Base-by-base conservation (phyloP, 2,329 filamentous ascomycete species). In the Trichoderma brevicompactum region DNA sequence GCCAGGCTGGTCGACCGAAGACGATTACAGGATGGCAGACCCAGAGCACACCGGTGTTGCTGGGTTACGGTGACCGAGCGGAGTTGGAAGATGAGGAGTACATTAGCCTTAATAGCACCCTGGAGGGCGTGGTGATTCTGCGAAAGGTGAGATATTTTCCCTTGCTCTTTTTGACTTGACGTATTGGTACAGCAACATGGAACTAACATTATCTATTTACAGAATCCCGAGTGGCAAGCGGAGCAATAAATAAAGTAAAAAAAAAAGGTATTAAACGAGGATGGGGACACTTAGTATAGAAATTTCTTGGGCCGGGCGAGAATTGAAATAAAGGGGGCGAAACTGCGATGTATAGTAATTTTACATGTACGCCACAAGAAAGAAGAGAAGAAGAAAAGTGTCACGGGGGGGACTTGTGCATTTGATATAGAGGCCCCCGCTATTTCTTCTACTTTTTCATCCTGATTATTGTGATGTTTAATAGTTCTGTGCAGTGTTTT, bases 1-100 rank as follows among this genome's bases (percentile, higher is more conserved):
- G 95, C 59, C 95, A 98, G 79, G 95, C 96, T 12, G 95, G 95
- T 76, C 87, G 94, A 68, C 95, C 95, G 71, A 98, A 99, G 89
- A 99, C 95, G 2, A 99, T 99, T 73, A 99, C 95, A 9, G 95
- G 95, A 61, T 99, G 95, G 95, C 95, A 99, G 80, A 99, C 95
- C 70, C 95, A 99, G 83, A 97, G 92, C 81, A 99, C 95, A n/a
- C 95, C 95, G 0, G 95, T 99, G 53, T 83, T 99, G 66, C 82
- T 99, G 72, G 90, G 92, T n/a, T 90, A 97, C 74, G 95, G 96
- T 36, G 95, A 99, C 83, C 86, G 96, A 73, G 95, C 95, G 9
- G 95, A 99, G 82, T 82, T 99, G 58, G 95, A 99, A 79, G 95
- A 99, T 74, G 95, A 99, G 81, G 89, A 99, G 81, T 99, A 98